phyloP scores from a whole-genome alignment of 257 asterid genomes.

The Forsythia suspensa region DNA sequence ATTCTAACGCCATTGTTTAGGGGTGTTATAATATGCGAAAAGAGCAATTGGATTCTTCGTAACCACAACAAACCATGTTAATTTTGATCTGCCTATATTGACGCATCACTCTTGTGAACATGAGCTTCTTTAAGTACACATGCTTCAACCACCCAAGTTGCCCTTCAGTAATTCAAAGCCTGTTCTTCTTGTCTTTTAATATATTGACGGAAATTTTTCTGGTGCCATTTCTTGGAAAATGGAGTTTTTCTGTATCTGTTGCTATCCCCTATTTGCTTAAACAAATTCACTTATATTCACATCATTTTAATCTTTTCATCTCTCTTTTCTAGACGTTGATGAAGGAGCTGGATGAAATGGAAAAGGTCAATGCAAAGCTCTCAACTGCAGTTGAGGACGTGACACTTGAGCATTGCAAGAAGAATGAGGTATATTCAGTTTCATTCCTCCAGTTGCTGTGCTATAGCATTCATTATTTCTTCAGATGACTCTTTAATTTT shows the following conservation, averaged over 20 bases:
- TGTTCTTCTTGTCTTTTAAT: not conserved
- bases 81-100: not conserved
- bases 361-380: constrained; percentile 80
- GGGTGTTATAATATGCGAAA: not conserved
- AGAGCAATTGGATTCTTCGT: not conserved
- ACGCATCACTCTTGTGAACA: not conserved
- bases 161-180: not conserved
- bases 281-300: not conserved
- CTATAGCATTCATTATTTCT: not conserved
- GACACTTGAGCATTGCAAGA: constrained; percentile 86
- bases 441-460: not conserved
- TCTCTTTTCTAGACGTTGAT: constrained; percentile 56
- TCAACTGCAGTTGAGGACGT: constrained; percentile 94
- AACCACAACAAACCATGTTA: not conserved
- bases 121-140: not conserved
- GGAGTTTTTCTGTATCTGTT: not conserved
- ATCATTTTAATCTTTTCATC: not conserved
- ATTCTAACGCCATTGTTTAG: not conserved
- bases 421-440: constrained; percentile 64
- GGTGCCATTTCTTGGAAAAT: not conserved
- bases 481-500: not conserved
- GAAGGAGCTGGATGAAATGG: constrained; percentile 98
- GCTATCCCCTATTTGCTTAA: not conserved
- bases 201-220: not conserved
- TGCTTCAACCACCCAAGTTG: not conserved